These are phyloP conservation scores for Pseudocercospora eumusae DNA, from an alignment of 2,329 filamentous ascomycete species.

Conservation along the genomic window DNA sequence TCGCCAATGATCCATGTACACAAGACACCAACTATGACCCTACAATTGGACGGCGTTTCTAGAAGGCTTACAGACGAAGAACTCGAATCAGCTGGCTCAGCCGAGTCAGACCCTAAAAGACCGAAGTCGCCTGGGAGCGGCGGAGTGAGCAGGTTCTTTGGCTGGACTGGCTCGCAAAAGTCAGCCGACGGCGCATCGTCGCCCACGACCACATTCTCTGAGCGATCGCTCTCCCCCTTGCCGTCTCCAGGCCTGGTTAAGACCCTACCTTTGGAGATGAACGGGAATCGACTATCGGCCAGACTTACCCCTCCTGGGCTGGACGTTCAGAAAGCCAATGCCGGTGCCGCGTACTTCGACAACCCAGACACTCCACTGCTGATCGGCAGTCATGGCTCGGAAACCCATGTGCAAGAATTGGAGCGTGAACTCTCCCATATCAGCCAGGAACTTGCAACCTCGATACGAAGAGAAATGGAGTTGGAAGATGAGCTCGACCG, in stretches of 20 bases:
- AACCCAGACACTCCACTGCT: slow-evolving; percentile 50
- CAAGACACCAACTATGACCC: slow-evolving; percentile 38
- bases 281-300: slow-evolving; percentile 30
- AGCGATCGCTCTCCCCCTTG: slow-evolving; percentile 59
- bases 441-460: slow-evolving; percentile 86
- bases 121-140: slow-evolving; percentile 49
- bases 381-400: slow-evolving; percentile 45
- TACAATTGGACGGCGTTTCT: slow-evolving; percentile 40
- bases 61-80: slow-evolving; percentile 40
- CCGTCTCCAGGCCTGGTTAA: slow-evolving; percentile 52
- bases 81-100: slow-evolving; percentile 25
- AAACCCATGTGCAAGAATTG: slow-evolving; percentile 75
- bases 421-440: slow-evolving; percentile 94
- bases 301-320: slow-evolving; percentile 50
- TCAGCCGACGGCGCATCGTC: slow-evolving; percentile 56
- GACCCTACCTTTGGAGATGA: slow-evolving; percentile 38
- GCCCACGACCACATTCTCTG: slow-evolving; percentile 64
- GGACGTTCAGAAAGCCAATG: slow-evolving; percentile 56
- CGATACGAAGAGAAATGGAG: slow-evolving; percentile 94
- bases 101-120: slow-evolving; percentile 33
- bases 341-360: slow-evolving; percentile 47
- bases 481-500: slow-evolving; percentile 90
- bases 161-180: slow-evolving; percentile 61
- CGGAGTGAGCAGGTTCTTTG: slow-evolving; percentile 65
- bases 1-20: slow-evolving; percentile 31